Percentiles rank a stretch among this genome's conserved stretches.
phyloP scores from a whole-genome alignment of 768 basidiomycete species.

The Russula dissimulans region DNA sequence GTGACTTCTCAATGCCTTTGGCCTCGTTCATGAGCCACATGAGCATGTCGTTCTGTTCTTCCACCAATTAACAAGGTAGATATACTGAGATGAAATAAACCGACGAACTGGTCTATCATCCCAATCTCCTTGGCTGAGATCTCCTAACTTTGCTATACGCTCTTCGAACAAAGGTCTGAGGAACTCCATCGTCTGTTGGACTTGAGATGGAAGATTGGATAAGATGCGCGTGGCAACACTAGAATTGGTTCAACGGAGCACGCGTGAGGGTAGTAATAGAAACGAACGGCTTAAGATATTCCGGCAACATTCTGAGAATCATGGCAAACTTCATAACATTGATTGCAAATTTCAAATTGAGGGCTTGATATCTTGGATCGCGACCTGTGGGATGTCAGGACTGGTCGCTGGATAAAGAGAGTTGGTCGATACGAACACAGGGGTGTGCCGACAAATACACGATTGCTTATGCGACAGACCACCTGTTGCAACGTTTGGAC shows the following conservation, averaged over 20 bases:
- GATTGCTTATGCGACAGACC: constrained; percentile 25
- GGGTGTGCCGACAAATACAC: constrained; percentile 29
- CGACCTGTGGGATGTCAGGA: constrained; percentile 21
- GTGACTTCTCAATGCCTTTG: not conserved
- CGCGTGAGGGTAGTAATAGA: not conserved
- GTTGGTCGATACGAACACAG: constrained; percentile 23
- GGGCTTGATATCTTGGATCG: constrained; percentile 24
- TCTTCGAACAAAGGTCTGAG: constrained; percentile 5
- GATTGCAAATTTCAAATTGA: constrained; percentile 28
- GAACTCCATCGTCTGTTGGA: not conserved
- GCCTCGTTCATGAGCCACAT: not conserved
- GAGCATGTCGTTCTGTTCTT: not conserved
- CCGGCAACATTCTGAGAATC: constrained; percentile 28
- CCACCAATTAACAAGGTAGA: not conserved
- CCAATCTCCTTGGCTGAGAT: not conserved
- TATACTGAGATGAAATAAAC: not conserved
- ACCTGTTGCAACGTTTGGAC: constrained; percentile 22
- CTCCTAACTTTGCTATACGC: not conserved
- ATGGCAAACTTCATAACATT: constrained; percentile 24
- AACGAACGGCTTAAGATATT: constrained; percentile 29
- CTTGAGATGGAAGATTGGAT: constrained; percentile 5
- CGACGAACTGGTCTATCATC: not conserved
- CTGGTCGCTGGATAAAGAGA: not conserved
- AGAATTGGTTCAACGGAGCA: not conserved
- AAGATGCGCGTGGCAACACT: constrained; percentile 16